Evolutionary conservation across 116 monocot species (phyloP).

Genomic region (Phalaenopsis hybrid): DNA sequence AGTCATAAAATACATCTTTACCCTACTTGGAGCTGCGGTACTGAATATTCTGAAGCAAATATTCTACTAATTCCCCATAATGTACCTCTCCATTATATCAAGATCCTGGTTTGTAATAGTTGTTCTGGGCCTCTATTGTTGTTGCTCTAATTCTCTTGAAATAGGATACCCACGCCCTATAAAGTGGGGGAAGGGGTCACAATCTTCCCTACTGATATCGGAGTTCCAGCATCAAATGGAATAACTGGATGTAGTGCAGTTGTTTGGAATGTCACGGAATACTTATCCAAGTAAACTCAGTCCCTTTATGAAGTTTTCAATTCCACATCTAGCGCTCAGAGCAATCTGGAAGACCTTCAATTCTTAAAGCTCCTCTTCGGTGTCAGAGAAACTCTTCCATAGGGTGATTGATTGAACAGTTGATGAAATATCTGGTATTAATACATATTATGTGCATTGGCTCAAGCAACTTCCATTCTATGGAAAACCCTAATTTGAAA

Average conservation of each 20-base stretch:
- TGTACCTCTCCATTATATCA: background rate
- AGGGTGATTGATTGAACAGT: background rate
- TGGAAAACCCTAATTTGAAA: too few relatives aligned
- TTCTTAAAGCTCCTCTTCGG: background rate
- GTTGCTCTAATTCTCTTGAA: background rate
- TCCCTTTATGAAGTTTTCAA: background rate
- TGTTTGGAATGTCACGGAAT: background rate
- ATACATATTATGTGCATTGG: background rate
- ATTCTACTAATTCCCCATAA: background rate
- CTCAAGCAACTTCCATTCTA: background rate
- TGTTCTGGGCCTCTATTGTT: background rate
- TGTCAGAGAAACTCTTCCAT: background rate
- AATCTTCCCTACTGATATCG: too few relatives aligned
- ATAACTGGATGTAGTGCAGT: background rate
- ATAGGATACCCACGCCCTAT: background rate
- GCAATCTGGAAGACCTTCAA: background rate
- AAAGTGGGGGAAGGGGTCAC: too few relatives aligned
- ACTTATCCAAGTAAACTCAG: background rate
- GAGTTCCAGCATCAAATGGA: background rate
- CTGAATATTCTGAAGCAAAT: background rate
- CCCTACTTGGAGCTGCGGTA: background rate
- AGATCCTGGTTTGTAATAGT: background rate
- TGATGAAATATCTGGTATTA: background rate
- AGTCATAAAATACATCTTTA: background rate
- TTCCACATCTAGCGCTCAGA: background rate